phyloP scores from a whole-genome alignment of 495 filamentous ascomycete species.

The Monascus purpureus region DNA sequence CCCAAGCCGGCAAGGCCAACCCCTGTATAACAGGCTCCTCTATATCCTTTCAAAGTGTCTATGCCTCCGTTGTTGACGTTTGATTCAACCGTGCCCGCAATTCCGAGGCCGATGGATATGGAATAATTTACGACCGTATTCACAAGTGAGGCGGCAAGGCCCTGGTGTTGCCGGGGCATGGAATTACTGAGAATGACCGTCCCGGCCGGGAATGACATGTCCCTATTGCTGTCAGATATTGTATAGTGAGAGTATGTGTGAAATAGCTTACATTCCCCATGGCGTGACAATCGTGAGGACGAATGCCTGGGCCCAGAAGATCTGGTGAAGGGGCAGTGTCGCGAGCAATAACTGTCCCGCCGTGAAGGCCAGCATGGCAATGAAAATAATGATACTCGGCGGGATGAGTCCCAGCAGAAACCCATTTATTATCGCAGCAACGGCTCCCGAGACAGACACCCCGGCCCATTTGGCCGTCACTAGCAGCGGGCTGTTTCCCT shows the following conservation, averaged over 20 bases:
- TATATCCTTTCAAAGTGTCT: slow-evolving; percentile 38
- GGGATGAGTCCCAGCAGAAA: slow-evolving; percentile 25
- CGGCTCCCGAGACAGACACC: slow-evolving; percentile 28
- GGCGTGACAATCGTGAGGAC: slow-evolving; percentile 31
- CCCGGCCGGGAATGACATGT: slow-evolving; percentile 29
- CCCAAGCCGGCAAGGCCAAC: slow-evolving; percentile 22
- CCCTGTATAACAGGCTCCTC: slow-evolving; percentile 43
- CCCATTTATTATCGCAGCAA: slow-evolving; percentile 35
- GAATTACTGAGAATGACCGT: slow-evolving; percentile 46
- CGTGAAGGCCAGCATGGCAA: slow-evolving; percentile 29
- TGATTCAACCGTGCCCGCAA: slow-evolving; percentile 46
- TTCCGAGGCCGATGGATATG: slow-evolving; percentile 44
- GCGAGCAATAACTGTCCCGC: slow-evolving; percentile 22
- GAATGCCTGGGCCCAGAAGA: slow-evolving; percentile 33
- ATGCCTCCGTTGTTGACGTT: slow-evolving; percentile 29
- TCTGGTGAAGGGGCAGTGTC: slow-evolving; percentile 22
- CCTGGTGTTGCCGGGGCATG: slow-evolving; percentile 45
- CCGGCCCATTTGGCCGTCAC: slow-evolving; percentile 33
- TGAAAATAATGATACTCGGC: slow-evolving; percentile 36
- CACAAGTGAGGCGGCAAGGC: slow-evolving; percentile 44
- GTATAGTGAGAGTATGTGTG: slow-evolving; percentile 10
- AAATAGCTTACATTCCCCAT: slow-evolving; percentile 40
- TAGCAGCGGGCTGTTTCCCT: slow-evolving; percentile 30
- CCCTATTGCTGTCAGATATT: slow-evolving; percentile 12
- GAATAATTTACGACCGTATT: slow-evolving; percentile 48